These are phyloP conservation scores for Knoxdaviesia proteae DNA, from an alignment of 2,329 filamentous ascomycete genomes.

Conservation along the genomic window DNA sequence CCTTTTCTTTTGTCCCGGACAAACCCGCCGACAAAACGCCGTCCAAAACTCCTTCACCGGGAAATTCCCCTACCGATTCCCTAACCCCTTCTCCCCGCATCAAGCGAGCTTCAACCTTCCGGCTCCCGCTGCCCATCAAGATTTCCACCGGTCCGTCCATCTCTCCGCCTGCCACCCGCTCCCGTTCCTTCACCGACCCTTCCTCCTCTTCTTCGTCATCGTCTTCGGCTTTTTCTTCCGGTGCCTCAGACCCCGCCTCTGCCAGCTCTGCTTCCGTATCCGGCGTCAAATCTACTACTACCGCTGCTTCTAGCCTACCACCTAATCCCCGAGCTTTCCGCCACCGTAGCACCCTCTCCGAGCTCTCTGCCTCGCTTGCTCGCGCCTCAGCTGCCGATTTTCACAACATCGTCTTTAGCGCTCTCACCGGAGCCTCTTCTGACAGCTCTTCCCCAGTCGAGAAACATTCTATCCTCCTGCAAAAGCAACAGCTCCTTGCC, in stretches of 20 bases:
- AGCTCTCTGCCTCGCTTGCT: no score
- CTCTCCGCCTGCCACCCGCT: neutral
- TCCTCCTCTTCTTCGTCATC: slow-evolving; percentile 3
- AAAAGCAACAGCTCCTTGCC: neutral
- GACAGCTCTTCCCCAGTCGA: slow-evolving; percentile 1
- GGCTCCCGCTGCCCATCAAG: slow-evolving; percentile 6
- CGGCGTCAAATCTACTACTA: neutral
- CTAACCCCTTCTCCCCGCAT: slow-evolving; percentile 2
- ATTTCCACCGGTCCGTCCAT: slow-evolving; percentile 3
- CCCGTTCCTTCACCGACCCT: neutral
- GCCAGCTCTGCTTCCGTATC: no score
- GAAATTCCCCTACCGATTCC: neutral
- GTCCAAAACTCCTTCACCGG: slow-evolving; percentile 2
- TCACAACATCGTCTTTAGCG: no score
- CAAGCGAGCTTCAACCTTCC: slow-evolving; percentile 5
- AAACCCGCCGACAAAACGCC: slow-evolving; percentile 2
- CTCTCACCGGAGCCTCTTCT: slow-evolving; percentile 1
- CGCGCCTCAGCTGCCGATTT: no score
- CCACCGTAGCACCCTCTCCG: no score
- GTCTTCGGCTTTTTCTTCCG: neutral
- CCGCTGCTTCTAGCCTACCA: neutral
- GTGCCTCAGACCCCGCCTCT: no score
- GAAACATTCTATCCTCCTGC: neutral
- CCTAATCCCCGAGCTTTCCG: no score
- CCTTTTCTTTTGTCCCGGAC: neutral